Evolutionary conservation across 2,329 filamentous ascomycete species (phyloP), one percentile per base, ranked within the genome.

Genomic region (Aureobasidium sp.): DNA sequence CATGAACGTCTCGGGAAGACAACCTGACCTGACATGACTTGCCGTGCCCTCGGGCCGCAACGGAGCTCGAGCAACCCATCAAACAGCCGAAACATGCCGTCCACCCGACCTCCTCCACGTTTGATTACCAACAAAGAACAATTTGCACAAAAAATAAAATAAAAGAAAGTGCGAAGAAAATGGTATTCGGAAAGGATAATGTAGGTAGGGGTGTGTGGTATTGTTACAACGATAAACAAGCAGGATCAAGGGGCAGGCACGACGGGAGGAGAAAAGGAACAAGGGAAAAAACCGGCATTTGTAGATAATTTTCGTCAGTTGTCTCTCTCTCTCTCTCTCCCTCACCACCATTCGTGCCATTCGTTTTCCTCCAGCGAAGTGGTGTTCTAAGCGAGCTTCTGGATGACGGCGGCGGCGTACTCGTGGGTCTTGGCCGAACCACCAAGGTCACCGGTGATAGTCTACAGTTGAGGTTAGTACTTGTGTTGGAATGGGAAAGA

Each of bases 371-470:
- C 38, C 15, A 49, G 31, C 42, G 57, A 55, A 64, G 64, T 70
- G 68, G 65, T 23, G n/a, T 43, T 58, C 38, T 58, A 58, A 49
- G 55, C 43, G 43, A 86, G 74, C 64, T 80, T 79, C 71, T 80
- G 79, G 76, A 97, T 96, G 74, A 99, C 96, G 68, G 94, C 93
- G 63, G 82, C 83, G 62, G 94, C 90, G 76, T 95, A 99, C 81
- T 99, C 90, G 78, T 87, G 81, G 62, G 94, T 99, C 86, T 95
- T 96, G 70, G 94, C 84, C 81, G 91, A 96, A 74, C 94, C 94
- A 70, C 94, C 94, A 69, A 99, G 81, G 77, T 99, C 94, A 71
- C 94, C 93, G 35, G 94, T 99, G 76, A 99, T 85, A 64, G 85
- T 77, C 82, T 84, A 60, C 29, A 47, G 40, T 35, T 13, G 23